phyloP scores from a whole-genome alignment of 805 yeast genomes.

The Candida railenensis region DNA sequence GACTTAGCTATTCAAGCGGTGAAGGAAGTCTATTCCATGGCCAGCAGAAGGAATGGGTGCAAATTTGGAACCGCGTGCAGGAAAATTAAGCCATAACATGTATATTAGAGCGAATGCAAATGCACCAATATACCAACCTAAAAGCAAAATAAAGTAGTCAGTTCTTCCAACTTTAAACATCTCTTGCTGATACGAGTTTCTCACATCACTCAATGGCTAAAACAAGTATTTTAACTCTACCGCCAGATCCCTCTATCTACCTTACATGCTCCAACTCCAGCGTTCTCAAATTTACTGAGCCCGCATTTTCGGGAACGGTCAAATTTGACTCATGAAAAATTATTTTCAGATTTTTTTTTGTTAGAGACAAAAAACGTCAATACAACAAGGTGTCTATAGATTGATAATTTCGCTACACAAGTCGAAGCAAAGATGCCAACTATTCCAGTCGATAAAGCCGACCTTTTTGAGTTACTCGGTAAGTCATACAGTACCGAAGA shows the following conservation, averaged over 20 bases:
- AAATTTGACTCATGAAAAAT: slow-evolving; percentile 6
- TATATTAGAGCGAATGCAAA: neutral
- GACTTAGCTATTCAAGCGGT: too few species aligned
- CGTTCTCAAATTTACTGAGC: neutral
- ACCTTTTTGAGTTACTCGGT: slow-evolving; percentile 78
- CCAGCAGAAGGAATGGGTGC: neutral
- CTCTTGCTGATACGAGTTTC: too few species aligned
- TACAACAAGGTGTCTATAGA: neutral
- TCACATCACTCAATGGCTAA: too few species aligned
- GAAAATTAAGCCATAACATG: neutral
- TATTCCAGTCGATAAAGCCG: slow-evolving; percentile 90
- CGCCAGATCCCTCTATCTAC: too few species aligned
- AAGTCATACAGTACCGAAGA: slow-evolving; percentile 69
- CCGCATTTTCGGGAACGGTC: neutral
- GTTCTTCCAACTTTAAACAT: too few species aligned
- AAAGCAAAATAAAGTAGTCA: neutral
- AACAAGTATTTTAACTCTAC: too few species aligned
- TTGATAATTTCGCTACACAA: neutral
- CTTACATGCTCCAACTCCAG: too few species aligned
- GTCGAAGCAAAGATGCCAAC: slow-evolving; percentile 74
- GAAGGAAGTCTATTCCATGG: too few species aligned
- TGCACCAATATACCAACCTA: neutral
- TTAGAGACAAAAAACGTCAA: neutral
- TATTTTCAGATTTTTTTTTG: slow-evolving; percentile 11
- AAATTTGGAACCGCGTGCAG: too few species aligned